A percentile compares a stretch with the other conserved stretches of the same genome.
phyloP scores from a whole-genome alignment of 495 filamentous ascomycete genomes.

The Penicillium ochrochloron region DNA sequence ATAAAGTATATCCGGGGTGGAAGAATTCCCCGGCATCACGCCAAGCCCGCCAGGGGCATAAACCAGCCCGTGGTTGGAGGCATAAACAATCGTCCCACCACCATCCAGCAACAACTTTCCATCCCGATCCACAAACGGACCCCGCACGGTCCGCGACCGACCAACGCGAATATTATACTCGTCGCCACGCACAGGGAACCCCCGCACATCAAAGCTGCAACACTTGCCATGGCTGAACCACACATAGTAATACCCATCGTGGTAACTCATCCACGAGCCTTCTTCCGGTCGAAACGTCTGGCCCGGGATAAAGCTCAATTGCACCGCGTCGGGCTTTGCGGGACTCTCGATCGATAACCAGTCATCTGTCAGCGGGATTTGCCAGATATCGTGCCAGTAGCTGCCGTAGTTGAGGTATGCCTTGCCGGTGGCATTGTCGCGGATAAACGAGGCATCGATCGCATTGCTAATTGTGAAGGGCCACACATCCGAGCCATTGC shows the following conservation, averaged over 20 bases:
- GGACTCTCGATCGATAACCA: constrained; percentile 44
- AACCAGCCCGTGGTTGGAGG: constrained; percentile 48
- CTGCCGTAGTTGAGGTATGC: constrained; percentile 69
- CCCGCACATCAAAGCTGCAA: constrained; percentile 57
- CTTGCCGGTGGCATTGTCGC: constrained; percentile 43
- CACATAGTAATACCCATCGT: constrained; percentile 66
- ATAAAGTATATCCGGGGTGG: constrained; percentile 47
- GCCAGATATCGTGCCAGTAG: constrained; percentile 75
- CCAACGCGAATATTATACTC: constrained; percentile 65
- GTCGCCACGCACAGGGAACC: constrained; percentile 54
- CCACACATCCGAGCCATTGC: constrained; percentile 44
- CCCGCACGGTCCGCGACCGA: constrained; percentile 38
- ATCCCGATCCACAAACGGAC: constrained; percentile 50
- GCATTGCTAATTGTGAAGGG: constrained; percentile 67
- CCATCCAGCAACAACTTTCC: constrained; percentile 37
- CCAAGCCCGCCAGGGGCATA: constrained; percentile 55
- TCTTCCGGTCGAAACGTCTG: constrained; percentile 56
- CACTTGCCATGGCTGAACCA: constrained; percentile 73
- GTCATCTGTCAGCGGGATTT: constrained; percentile 58
- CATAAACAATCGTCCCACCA: constrained; percentile 51
- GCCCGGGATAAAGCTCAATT: constrained; percentile 44
- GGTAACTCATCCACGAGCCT: constrained; percentile 63
- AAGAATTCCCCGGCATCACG: constrained; percentile 38
- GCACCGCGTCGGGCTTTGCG: constrained; percentile 50
- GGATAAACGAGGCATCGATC: constrained; percentile 70